A percentile compares a stretch with the other conserved stretches of the same genome.
These are phyloP conservation scores for Blepharisma japonicum DNA, from an alignment of 73 alveolate species.

Conservation along the genomic window DNA sequence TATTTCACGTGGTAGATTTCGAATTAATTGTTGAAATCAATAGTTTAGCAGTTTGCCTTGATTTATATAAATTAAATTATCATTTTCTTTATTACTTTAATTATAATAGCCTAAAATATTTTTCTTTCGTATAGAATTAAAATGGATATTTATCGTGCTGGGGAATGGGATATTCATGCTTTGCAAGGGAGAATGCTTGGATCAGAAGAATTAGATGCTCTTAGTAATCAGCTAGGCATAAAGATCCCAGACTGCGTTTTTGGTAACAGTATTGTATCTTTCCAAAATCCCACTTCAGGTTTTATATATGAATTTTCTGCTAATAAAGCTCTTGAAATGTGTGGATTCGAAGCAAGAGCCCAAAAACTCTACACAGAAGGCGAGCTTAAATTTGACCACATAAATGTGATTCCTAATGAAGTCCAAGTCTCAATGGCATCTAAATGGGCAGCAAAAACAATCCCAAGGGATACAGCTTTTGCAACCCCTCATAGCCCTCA, in stretches of 20 bases:
- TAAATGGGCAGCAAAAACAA: constrained; percentile 69
- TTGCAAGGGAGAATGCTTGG: constrained; percentile 21
- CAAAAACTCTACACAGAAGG: constrained; percentile 26
- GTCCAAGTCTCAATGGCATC: constrained; percentile 64
- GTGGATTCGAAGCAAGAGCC: constrained; percentile 43
- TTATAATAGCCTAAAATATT: too few relatives aligned
- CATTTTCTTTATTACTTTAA: too few relatives aligned
- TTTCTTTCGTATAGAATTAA: too few relatives aligned
- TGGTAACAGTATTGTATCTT: neutral
- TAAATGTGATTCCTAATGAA: constrained; percentile 62
- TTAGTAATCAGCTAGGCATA: neutral
- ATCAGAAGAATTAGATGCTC: neutral
- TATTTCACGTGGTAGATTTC: too few relatives aligned
- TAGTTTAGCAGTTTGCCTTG: too few relatives aligned
- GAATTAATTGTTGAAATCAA: too few relatives aligned
- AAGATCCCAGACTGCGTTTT: constrained; percentile 8
- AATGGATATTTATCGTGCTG: neutral
- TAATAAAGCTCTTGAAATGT: constrained; percentile 40
- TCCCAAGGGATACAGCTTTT: constrained; percentile 54
- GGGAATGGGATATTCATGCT: neutral
- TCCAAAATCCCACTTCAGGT: neutral
- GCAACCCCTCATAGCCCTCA: constrained; percentile 46
- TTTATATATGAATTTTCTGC: constrained; percentile 38
- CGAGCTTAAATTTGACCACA: constrained; percentile 48
- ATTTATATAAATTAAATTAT: too few relatives aligned